Evolutionary conservation across 1,139 yeast species (phyloP).

Genomic region (Candida pseudocylindracea): DNA sequence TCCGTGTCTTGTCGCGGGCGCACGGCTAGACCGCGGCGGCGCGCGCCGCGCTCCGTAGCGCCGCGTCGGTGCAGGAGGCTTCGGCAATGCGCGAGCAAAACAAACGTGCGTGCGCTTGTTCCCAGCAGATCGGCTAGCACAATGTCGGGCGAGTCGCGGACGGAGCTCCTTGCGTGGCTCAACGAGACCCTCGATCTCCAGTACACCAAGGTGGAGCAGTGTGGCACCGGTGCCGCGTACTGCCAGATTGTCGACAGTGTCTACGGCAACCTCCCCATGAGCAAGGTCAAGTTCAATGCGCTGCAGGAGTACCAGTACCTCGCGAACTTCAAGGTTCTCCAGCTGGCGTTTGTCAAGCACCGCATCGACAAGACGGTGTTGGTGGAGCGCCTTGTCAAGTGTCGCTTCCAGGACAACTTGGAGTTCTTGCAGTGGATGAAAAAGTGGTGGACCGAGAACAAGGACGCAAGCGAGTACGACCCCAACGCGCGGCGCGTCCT

Average conservation of each 20-base stretch:
- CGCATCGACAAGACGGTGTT: constrained; percentile 55
- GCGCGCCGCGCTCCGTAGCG: no score
- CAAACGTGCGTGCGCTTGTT: no score
- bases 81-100: no score
- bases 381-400: constrained; percentile 63
- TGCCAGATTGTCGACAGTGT: constrained; percentile 83
- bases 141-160: constrained; percentile 41
- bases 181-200: constrained; percentile 44
- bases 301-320: constrained; percentile 54
- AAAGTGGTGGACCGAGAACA: constrained; percentile 58
- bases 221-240: constrained; percentile 91
- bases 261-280: constrained; percentile 61
- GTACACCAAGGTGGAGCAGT: constrained; percentile 67
- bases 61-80: no score
- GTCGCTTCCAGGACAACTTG: constrained; percentile 81
- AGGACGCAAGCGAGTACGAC: constrained; percentile 43
- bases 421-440: constrained; percentile 90
- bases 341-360: constrained; percentile 51
- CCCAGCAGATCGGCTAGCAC: no score
- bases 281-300: constrained; percentile 47
- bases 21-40: no score
- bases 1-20: constrained; percentile 4
- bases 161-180: constrained; percentile 72
- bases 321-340: constrained; percentile 68
- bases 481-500: constrained; percentile 17